Conservation (phyloP, 1,284 basidiomycete species). For the Puccinia hordei region DNA sequence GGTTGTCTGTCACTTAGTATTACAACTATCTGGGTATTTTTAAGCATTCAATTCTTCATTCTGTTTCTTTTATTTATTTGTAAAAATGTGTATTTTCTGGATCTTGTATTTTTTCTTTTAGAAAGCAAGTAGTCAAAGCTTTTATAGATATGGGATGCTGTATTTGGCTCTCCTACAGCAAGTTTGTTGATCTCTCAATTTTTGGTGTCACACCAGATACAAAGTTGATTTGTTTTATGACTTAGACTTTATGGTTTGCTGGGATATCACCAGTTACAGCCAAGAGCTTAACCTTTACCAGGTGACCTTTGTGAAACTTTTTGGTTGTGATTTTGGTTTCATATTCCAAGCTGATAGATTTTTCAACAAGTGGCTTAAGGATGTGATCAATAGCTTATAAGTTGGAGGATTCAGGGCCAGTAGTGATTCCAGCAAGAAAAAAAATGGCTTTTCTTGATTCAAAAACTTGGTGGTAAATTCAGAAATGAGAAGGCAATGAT, state of each 20-base stretch:
- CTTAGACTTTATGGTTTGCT: slow-evolving; percentile 8
- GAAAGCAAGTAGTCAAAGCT: too few species aligned
- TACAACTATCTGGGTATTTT: too few species aligned
- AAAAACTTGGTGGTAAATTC: neutral
- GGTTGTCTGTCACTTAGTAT: too few species aligned
- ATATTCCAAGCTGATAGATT: slow-evolving; percentile 10
- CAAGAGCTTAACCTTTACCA: slow-evolving; percentile 15
- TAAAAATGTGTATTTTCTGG: too few species aligned
- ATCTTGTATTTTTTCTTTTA: too few species aligned
- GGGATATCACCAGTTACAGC: slow-evolving; percentile 16
- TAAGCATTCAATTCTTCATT: too few species aligned
- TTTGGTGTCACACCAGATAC: slow-evolving; percentile 10
- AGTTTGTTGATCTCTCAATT: neutral
- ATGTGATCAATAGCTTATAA: neutral
- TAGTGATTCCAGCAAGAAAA: slow-evolving; percentile 25
- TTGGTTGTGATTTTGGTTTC: slow-evolving; percentile 9
- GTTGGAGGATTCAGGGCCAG: slow-evolving; percentile 20
- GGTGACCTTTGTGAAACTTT: neutral
- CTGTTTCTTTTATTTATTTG: too few species aligned
- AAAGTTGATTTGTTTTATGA: neutral
- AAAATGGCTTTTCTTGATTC: slow-evolving; percentile 10
- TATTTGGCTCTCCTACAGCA: too few species aligned
- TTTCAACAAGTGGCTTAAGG: slow-evolving; percentile 4
- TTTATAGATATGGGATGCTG: too few species aligned
- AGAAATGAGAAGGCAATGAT: slow-evolving; percentile 5